Conservation (phyloP, 2,329 filamentous ascomycete genomes). For the Hyphodiscus sp. region DNA sequence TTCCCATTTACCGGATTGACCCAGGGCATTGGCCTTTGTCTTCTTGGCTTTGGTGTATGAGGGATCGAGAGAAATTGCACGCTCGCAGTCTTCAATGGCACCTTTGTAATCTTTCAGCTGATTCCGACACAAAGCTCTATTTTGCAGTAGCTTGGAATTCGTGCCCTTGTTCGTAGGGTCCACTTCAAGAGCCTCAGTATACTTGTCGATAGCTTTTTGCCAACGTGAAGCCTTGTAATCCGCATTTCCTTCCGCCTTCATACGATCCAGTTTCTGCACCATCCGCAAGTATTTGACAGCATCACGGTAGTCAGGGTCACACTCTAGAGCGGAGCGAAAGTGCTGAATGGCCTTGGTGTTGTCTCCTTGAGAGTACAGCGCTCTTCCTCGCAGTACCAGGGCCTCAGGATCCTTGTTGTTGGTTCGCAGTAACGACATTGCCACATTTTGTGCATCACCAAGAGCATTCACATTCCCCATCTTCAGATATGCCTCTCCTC, state of each 20-base stretch:
- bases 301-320: slow-evolving; percentile 86
- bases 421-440: slow-evolving; percentile 75
- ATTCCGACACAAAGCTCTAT: slow-evolving; percentile 78
- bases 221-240: slow-evolving; percentile 83
- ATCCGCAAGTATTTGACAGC: slow-evolving; percentile 84
- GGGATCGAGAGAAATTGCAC: slow-evolving; percentile 75
- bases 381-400: slow-evolving; percentile 78
- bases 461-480: slow-evolving; percentile 86
- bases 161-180: slow-evolving; percentile 86
- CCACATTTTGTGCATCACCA: slow-evolving; percentile 87
- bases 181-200: slow-evolving; percentile 73
- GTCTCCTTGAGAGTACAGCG: slow-evolving; percentile 85
- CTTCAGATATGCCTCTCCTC: slow-evolving; percentile 84
- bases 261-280: slow-evolving; percentile 85
- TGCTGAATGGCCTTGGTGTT: slow-evolving; percentile 92
- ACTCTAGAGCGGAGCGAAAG: slow-evolving; percentile 81
- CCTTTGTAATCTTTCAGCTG: slow-evolving; percentile 78
- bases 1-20: slow-evolving; percentile 84
- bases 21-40: slow-evolving; percentile 86
- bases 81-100: slow-evolving; percentile 80
- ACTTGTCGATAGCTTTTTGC: slow-evolving; percentile 76
- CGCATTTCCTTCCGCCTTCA: slow-evolving; percentile 88
- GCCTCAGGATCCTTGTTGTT: slow-evolving; percentile 94
- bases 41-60: slow-evolving; percentile 85
- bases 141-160: slow-evolving; percentile 91